Conservation (phyloP, 2,329 filamentous ascomycete genomes). For the Fonsecaea monophora region DNA sequence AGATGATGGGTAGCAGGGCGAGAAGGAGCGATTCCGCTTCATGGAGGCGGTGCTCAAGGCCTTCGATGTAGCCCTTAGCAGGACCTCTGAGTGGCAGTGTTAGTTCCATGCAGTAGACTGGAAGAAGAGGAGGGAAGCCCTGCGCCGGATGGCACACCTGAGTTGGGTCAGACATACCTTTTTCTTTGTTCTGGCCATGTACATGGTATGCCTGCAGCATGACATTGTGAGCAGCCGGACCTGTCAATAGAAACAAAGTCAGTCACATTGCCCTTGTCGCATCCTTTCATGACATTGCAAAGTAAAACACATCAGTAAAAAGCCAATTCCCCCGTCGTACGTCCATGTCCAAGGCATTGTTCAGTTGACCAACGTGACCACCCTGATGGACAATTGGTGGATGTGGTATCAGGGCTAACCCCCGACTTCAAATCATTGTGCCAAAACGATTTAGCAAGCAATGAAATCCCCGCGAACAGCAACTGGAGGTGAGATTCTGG, state of each 20-base stretch:
- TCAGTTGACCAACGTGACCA: neutral
- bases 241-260: conserved; percentile 23
- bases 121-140: neutral
- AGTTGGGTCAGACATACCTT: conserved; percentile 25
- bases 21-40: conserved; percentile 52
- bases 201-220: conserved; percentile 35
- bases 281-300: conserved; percentile 6
- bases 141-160: neutral
- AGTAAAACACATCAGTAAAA: conserved; percentile 11
- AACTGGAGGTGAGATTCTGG: conserved; percentile 23
- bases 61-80: conserved; percentile 56
- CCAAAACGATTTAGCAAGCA: conserved; percentile 23
- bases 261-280: conserved; percentile 13
- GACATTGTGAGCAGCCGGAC: conserved; percentile 37
- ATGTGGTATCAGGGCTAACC: conserved; percentile 1
- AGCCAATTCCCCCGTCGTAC: conserved; percentile 8
- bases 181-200: conserved; percentile 40
- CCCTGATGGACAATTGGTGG: conserved; percentile 14
- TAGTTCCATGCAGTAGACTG: conserved; percentile 1
- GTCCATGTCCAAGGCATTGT: neutral
- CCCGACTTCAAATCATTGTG: conserved; percentile 21
- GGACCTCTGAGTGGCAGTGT: conserved; percentile 47
- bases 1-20: conserved; percentile 46
- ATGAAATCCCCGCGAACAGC: conserved; percentile 8
- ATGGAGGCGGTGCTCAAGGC: conserved; percentile 52